Evolutionary conservation across 2,329 filamentous ascomycete genomes (phyloP), one percentile per base, ranked within the genome.

Genomic region (Purpureocillium lavendulum): DNA sequence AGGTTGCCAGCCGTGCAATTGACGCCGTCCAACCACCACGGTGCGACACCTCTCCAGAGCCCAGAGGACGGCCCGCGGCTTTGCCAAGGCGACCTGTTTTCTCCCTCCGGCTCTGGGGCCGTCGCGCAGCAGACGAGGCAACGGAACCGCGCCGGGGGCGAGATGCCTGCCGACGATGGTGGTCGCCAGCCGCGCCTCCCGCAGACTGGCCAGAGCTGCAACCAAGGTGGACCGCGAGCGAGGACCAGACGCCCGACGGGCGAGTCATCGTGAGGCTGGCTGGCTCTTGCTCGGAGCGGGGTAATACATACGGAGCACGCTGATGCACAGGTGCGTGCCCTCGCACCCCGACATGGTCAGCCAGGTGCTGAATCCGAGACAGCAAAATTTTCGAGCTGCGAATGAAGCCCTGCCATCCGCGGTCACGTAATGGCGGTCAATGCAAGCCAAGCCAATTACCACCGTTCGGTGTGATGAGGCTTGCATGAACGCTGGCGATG

Each of bases 381-480:
- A 26, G 28, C 35, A 32, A 33, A 16, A 4, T 40, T 34, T 33
- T 33, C 34, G 8, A 21, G 7, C 30, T 12, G n/a, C 35, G 12
- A 37, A 2, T 8, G 17, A 28, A 38, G 35, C 18, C 8, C 17
- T 4, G 15, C 37, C 33, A n/a, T 3, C 16, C 21, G 9, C 4
- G 26, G 40, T 32, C 33, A 28, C 31, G 40, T 32, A 39, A 39
- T 31, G 40, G 40, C 37, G 40, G 40, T 42, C 40, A 42, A 30
- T n/a, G 33, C 16, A 32, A 10, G 33, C 30, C 35, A 36, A 31
- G 30, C 30, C 39, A 37, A 37, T 30, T 15, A 14, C 33, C 15
- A 30, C 30, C 6, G 14, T 16, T 17, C 37, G 40, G 38, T 45
- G 40, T 45, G 43, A 42, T 39, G 43, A 42, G 43, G 40, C 43